phyloP scores from a whole-genome alignment of 345 rosid species.

The Bruguiera parviflora region DNA sequence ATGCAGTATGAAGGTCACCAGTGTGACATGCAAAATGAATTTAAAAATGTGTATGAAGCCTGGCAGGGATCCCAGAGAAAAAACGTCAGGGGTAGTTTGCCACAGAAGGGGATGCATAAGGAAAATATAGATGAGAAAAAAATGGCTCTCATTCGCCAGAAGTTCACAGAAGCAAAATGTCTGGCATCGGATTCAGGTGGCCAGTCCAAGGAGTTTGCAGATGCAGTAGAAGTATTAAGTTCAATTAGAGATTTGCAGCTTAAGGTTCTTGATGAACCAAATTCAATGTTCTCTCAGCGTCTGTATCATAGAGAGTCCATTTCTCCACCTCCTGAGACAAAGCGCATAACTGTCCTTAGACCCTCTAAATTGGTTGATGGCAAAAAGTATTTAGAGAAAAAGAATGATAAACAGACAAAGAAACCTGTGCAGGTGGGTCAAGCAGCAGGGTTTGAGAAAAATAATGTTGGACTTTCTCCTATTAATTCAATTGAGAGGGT shows the following conservation, averaged over 20 bases:
- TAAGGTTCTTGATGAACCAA: constrained; percentile 72
- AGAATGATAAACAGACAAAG: constrained; percentile 43
- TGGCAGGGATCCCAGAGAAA: constrained; percentile 54
- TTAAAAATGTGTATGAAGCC: constrained; percentile 58
- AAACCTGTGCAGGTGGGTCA: constrained; percentile 38
- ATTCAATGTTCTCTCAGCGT: constrained; percentile 59
- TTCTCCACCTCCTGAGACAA: constrained; percentile 63
- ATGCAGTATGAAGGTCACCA: constrained; percentile 32
- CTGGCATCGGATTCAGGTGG: constrained; percentile 69
- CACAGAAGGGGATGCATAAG: constrained; percentile 39
- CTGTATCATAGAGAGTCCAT: constrained; percentile 47
- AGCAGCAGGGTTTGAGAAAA: constrained; percentile 41
- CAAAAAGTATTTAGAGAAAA: constrained; percentile 46
- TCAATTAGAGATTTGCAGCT: constrained; percentile 70
- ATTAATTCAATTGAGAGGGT: constrained; percentile 33
- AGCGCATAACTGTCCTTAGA: constrained; percentile 80
- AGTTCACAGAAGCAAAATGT: constrained; percentile 79
- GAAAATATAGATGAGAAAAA: constrained; percentile 39
- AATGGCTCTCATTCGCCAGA: constrained; percentile 79
- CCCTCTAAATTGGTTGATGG: constrained; percentile 71
- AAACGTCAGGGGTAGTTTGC: constrained; percentile 43
- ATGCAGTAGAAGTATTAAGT: constrained; percentile 74
- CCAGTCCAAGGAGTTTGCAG: constrained; percentile 74
- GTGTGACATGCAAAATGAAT: constrained; percentile 40
- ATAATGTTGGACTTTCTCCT: constrained; percentile 38